These are phyloP conservation scores for Musa acuminata DNA, from an alignment of 176 grass and related monocot species.

Conservation along the genomic window DNA sequence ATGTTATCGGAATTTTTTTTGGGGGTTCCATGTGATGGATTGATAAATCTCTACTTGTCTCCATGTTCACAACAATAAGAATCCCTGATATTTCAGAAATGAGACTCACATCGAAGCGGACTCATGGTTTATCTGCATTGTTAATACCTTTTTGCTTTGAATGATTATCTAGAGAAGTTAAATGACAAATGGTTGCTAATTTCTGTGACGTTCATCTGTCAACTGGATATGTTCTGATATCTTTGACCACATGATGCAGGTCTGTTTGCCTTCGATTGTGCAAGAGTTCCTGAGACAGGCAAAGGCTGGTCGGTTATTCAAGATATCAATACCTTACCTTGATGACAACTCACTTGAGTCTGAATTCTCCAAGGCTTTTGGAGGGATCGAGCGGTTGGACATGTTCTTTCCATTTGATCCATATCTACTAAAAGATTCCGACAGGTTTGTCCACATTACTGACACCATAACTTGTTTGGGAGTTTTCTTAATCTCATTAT, in stretches of 20 bases:
- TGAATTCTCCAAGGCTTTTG: constrained; percentile 72
- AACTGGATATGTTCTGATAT: constrained; percentile 2
- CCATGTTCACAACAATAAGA: no score
- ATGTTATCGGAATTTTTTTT: no score
- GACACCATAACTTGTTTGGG: neutral
- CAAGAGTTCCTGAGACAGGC: constrained; percentile 76
- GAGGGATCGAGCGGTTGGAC: constrained; percentile 56
- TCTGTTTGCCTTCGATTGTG: constrained; percentile 74
- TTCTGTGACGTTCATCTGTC: neutral
- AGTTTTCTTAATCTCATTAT: neutral
- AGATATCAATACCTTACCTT: constrained; percentile 7
- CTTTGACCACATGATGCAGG: constrained; percentile 33
- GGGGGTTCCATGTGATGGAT: no score
- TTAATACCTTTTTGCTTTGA: no score
- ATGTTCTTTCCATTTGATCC: constrained; percentile 97
- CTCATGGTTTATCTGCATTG: no score
- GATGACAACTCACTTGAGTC: constrained; percentile 55
- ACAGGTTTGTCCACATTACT: constrained; percentile 40
- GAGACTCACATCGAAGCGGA: no score
- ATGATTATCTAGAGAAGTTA: no score
- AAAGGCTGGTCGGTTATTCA: constrained; percentile 42
- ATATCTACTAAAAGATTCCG: constrained; percentile 81
- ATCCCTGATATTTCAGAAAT: no score
- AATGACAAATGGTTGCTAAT: neutral
- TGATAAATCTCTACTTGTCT: no score